Percentiles rank a stretch among this genome's conserved stretches.
phyloP scores from a whole-genome alignment of 169 alveolate genomes.

The Plasmodium fragile region DNA sequence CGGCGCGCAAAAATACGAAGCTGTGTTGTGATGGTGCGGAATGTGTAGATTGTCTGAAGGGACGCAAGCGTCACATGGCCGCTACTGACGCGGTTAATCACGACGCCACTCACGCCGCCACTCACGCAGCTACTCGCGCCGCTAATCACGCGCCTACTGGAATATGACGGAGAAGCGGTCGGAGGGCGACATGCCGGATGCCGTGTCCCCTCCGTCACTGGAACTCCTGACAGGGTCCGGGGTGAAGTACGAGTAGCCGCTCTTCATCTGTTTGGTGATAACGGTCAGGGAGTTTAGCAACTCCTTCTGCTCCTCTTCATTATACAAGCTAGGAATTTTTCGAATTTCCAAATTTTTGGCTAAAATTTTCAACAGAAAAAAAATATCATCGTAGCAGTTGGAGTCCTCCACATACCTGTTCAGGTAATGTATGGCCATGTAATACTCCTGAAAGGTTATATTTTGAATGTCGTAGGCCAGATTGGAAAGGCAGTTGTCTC shows the following conservation, averaged over 20 bases:
- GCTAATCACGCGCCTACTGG: background rate
- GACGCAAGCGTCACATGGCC: background rate
- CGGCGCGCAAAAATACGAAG: background rate
- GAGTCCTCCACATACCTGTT: slow-evolving; percentile 77
- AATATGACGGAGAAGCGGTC: slow-evolving; percentile 20
- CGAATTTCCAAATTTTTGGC: slow-evolving; percentile 68
- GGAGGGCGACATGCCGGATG: background rate
- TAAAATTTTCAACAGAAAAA: slow-evolving; percentile 70
- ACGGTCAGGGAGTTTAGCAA: slow-evolving; percentile 39
- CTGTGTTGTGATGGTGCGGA: background rate
- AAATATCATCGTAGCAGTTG: slow-evolving; percentile 73
- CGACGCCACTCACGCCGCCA: no score
- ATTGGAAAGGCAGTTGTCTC: slow-evolving; percentile 73
- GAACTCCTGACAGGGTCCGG: slow-evolving; percentile 6
- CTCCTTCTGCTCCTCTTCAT: slow-evolving; percentile 72
- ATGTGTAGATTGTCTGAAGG: background rate
- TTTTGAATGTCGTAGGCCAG: slow-evolving; percentile 59
- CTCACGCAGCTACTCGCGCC: no score
- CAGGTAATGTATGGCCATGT: slow-evolving; percentile 69
- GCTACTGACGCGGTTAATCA: no score
- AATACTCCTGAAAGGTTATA: slow-evolving; percentile 73
- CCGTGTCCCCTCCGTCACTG: background rate
- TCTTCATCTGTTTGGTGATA: slow-evolving; percentile 47
- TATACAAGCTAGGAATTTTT: slow-evolving; percentile 76
- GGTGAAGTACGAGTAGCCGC: slow-evolving; percentile 2